phyloP scores from a whole-genome alignment of 306 rosid species.

The Inga oerstediana region DNA sequence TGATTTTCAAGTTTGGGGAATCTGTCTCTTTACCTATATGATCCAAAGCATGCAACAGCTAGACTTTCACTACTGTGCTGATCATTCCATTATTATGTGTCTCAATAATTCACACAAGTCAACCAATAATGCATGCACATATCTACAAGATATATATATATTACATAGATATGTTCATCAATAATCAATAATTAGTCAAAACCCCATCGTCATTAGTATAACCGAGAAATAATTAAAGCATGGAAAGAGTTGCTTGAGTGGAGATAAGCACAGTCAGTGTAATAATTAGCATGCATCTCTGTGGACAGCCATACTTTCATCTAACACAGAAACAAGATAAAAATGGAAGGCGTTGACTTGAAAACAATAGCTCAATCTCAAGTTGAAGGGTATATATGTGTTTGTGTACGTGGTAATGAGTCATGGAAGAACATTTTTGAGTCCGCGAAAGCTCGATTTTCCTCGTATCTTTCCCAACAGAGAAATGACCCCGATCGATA shows the following conservation, averaged over 20 bases:
- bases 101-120: constrained; percentile 15
- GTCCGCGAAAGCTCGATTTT: not conserved
- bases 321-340: not conserved
- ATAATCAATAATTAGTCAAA: not conserved
- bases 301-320: not conserved
- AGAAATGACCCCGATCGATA: not conserved
- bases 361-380: not conserved
- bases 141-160: not conserved
- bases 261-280: not conserved
- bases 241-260: not conserved
- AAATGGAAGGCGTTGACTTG: not conserved
- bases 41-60: not conserved
- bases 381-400: not conserved
- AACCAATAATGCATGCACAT: constrained; percentile 28
- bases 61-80: not conserved
- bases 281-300: not conserved
- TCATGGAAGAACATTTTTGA: not conserved
- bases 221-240: not conserved
- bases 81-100: constrained; percentile 13
- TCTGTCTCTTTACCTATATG: not conserved
- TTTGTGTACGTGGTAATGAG: no score
- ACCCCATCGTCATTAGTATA: not conserved
- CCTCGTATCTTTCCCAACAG: not conserved
- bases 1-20: not conserved
- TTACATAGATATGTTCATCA: not conserved